phyloP scores from a whole-genome alignment of 495 filamentous ascomycete genomes.

The Aspergillus taichungensis region DNA sequence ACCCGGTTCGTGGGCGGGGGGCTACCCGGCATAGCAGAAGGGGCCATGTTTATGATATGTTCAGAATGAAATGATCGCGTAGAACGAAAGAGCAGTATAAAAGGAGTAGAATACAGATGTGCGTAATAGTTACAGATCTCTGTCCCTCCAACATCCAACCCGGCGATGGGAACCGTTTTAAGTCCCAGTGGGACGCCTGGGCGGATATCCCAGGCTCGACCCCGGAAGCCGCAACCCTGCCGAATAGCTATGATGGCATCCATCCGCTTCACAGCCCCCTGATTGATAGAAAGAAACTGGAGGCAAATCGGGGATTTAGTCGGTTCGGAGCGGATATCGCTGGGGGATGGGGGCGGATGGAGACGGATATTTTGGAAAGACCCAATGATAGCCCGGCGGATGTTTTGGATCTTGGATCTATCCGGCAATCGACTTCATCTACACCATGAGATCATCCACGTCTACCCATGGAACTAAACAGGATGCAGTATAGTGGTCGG shows the following conservation, averaged over 20 bases:
- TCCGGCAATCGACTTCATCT: neutral
- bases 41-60: slow-evolving; percentile 48
- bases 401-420: neutral
- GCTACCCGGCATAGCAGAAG: slow-evolving; percentile 55
- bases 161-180: no score
- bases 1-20: slow-evolving; percentile 27
- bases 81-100: neutral
- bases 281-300: neutral
- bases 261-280: no score
- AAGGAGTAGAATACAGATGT: no score
- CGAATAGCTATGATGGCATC: no score
- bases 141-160: no score
- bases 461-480: no score
- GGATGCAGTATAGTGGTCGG: no score
- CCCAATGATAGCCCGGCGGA: neutral
- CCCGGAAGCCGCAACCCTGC: no score
- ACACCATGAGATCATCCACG: neutral
- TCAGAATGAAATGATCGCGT: neutral
- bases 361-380: slow-evolving; percentile 10
- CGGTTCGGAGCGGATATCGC: no score
- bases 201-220: no score
- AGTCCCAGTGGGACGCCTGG: no score
- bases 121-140: no score
- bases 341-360: neutral
- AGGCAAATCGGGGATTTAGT: neutral